These are phyloP conservation scores for Rubia tinctorum DNA, from an alignment of 305 asterid genomes.

Conservation along the genomic window DNA sequence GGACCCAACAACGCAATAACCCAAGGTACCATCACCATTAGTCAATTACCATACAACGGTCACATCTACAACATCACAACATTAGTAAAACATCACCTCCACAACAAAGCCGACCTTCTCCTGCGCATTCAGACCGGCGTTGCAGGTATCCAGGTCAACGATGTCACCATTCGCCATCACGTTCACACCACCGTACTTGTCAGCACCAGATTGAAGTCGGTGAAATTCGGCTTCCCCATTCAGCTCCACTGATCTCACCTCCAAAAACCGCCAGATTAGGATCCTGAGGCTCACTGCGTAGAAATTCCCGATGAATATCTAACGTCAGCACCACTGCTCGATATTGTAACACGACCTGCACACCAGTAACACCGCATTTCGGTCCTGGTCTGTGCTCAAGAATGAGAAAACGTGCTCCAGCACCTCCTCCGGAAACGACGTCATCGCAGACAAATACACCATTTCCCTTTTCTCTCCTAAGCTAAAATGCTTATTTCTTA, in stretches of 20 bases:
- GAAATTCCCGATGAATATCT: slow-evolving; percentile 84
- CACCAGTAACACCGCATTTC: slow-evolving; percentile 79
- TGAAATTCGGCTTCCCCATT: slow-evolving; percentile 99
- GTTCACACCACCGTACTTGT: too few relatives aligned
- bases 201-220: slow-evolving; percentile 93
- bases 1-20: too few relatives aligned
- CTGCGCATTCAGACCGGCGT: too few relatives aligned
- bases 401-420: slow-evolving; percentile 88
- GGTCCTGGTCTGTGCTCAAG: slow-evolving; percentile 60
- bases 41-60: too few relatives aligned
- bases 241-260: slow-evolving; percentile 71
- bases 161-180: too few relatives aligned
- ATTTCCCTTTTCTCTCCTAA: slow-evolving; percentile 26
- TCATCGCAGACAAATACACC: slow-evolving; percentile 42
- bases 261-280: slow-evolving; percentile 87
- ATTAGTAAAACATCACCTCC: too few relatives aligned
- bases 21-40: too few relatives aligned
- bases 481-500: neutral
- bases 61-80: too few relatives aligned
- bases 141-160: too few relatives aligned
- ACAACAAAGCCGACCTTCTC: too few relatives aligned
- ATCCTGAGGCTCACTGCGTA: slow-evolving; percentile 74
- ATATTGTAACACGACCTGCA: slow-evolving; percentile 97
- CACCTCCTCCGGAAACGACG: slow-evolving; percentile 87
- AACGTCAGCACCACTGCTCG: slow-evolving; percentile 86